A percentile compares a stretch with the other conserved stretches of the same genome.
Evolutionary conservation across 2,329 filamentous ascomycete genomes (phyloP).

Genomic region (Stagonosporopsis rhizophila): DNA sequence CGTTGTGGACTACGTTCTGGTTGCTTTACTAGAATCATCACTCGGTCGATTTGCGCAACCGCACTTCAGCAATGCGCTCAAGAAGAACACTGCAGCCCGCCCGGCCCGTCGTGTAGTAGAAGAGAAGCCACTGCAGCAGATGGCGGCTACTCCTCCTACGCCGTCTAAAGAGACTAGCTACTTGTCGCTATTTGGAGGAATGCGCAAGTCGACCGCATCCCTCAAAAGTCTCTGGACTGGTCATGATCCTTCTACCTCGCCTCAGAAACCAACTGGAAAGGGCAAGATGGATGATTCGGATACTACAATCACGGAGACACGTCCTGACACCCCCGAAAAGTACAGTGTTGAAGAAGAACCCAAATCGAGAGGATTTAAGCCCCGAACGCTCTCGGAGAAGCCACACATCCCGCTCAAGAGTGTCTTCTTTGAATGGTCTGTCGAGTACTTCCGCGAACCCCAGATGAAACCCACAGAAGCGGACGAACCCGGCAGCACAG

Average conservation of each 20-base stretch:
- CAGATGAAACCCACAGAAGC: slow-evolving; percentile 97
- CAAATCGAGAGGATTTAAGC: slow-evolving; percentile 75
- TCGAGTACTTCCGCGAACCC: slow-evolving; percentile 95
- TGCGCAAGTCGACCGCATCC: slow-evolving; percentile 68
- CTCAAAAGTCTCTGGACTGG: slow-evolving; percentile 66
- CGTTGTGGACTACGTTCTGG: slow-evolving; percentile 87
- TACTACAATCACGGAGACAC: slow-evolving; percentile 76
- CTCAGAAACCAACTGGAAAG: slow-evolving; percentile 45
- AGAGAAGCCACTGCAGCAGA: slow-evolving; percentile 50
- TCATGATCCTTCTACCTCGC: slow-evolving; percentile 38
- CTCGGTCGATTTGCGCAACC: slow-evolving; percentile 73
- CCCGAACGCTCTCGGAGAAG: slow-evolving; percentile 64
- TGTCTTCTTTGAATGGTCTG: slow-evolving; percentile 91
- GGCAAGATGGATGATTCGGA: slow-evolving; percentile 65
- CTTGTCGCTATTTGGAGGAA: slow-evolving; percentile 60
- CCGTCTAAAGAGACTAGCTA: slow-evolving; percentile 66
- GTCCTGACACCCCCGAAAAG: slow-evolving; percentile 65
- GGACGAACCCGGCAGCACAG: slow-evolving; percentile 92
- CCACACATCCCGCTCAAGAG: slow-evolving; percentile 79
- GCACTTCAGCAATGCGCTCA: slow-evolving; percentile 74
- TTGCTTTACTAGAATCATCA: slow-evolving; percentile 77
- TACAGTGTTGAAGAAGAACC: slow-evolving; percentile 79
- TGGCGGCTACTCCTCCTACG: slow-evolving; percentile 54
- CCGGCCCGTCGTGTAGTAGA: slow-evolving; percentile 50
- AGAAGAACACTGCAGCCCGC: slow-evolving; percentile 53